Evolutionary conservation across 768 basidiomycete species (phyloP).

Genomic region (Mycena filopes): DNA sequence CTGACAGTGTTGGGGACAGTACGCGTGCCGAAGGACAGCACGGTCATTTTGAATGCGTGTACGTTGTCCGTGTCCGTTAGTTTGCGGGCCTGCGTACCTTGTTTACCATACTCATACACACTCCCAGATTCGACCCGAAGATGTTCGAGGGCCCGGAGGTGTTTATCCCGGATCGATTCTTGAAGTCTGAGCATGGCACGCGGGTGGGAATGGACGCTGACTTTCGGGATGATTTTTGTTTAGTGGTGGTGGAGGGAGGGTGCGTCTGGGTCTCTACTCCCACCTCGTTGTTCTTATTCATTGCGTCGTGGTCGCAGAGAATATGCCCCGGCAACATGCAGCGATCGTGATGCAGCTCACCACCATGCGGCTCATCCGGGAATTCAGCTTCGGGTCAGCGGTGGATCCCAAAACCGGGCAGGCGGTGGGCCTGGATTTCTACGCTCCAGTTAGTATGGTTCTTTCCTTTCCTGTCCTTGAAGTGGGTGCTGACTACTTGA

Average conservation of each 20-base stretch:
- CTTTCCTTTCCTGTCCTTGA: not conserved
- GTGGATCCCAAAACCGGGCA: constrained; percentile 2
- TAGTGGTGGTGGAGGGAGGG: constrained; percentile 33
- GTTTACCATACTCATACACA: too few species aligned
- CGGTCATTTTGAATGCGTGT: constrained; percentile 35
- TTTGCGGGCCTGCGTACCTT: too few species aligned
- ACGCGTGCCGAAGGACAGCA: constrained; percentile 29
- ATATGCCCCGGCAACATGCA: constrained; percentile 32
- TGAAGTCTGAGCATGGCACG: constrained; percentile 28
- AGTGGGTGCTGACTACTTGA: not conserved
- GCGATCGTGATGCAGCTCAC: constrained; percentile 25
- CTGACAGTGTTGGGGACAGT: not conserved
- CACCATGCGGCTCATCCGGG: constrained; percentile 39
- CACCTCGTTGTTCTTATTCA: not conserved
- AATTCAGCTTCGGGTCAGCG: constrained; percentile 34
- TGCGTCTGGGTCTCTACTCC: not conserved
- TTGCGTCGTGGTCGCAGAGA: constrained; percentile 19
- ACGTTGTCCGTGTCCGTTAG: not conserved
- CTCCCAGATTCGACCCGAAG: constrained; percentile 32
- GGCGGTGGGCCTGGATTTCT: constrained; percentile 29
- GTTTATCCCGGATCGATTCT: constrained; percentile 35
- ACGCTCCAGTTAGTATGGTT: constrained; percentile 26
- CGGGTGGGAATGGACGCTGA: constrained; percentile 30
- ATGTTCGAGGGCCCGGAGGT: constrained; percentile 31
- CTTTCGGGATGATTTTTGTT: constrained; percentile 28